Evolutionary conservation across 139 green algal species (phyloP), one percentile per base, ranked within the genome.

Genomic region (Volvox africanus): DNA sequence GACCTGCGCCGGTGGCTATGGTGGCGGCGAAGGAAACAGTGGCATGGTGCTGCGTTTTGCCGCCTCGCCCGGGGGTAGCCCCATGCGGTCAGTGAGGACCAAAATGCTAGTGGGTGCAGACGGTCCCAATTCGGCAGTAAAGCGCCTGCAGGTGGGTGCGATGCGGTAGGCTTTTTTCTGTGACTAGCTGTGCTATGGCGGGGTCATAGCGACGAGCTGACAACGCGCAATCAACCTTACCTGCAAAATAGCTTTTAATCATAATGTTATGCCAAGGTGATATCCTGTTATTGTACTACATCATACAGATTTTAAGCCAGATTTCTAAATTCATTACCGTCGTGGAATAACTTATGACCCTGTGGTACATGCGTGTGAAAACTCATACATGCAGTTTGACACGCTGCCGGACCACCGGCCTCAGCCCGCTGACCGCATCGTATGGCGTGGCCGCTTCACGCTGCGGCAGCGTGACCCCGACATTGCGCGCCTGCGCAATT

Each of bases 391-490:
- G 76, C 62, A 36, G 35, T 87, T 77, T 32, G 61, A 61, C 61
- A 9, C 28, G 24, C 28, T 11, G 16, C 35, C 26, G 61, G 79
- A 86, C 21, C 61, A 44, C 0, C 61, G 21, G 65, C 84, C 26
- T 6, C 84, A 73, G 84, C 69, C 37, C 36, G 3, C 13, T 5
- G 87, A 28, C 28, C 86, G 86, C 9, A 61, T 79, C 37, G 76
- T 91, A 14, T 91, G 87, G 87, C 75, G 76, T 22, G 87, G 87
- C 61, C 87, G 87, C 76, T 55, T 91, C 61, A 91, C 76, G 32
- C 32, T 91, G 61, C 73, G 87, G 33, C 32, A 18, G 26, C 75
- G 76, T 61, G 87, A 86, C 87, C 76, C 75, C 24, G 87, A 91
- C 76, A 71, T 32, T 3, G 87, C 87, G 5, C 32, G 6, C 26